A percentile compares a stretch with the other conserved stretches of the same genome.
phyloP scores from a whole-genome alignment of 805 yeast genomes.

The Starmera dryadoides region DNA sequence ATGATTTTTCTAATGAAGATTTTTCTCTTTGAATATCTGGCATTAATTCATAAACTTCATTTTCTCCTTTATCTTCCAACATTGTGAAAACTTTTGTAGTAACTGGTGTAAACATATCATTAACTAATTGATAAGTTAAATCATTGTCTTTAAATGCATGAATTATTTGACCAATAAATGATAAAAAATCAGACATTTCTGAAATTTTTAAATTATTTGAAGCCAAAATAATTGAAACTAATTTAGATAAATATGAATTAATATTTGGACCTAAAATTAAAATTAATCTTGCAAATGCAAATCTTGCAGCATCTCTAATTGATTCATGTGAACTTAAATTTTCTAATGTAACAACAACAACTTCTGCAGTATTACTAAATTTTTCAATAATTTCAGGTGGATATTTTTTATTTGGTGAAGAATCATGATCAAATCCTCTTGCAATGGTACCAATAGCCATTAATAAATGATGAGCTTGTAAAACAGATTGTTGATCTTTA shows the following conservation, averaged over 20 bases:
- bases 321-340: conserved; percentile 56
- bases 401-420: conserved; percentile 23
- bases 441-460: conserved; percentile 88
- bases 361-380: conserved; percentile 69
- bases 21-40: conserved; percentile 65
- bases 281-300: conserved; percentile 80
- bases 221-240: conserved; percentile 58
- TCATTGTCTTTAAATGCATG: conserved; percentile 68
- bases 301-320: conserved; percentile 80
- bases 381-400: conserved; percentile 34
- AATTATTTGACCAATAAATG: conserved; percentile 82
- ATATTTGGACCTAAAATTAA: conserved; percentile 56
- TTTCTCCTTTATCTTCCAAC: conserved; percentile 36
- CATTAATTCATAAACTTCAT: conserved; percentile 25
- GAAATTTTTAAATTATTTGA: conserved; percentile 48
- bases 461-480: conserved; percentile 80
- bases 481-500: conserved; percentile 36
- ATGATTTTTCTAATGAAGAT: conserved; percentile 58
- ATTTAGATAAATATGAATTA: conserved; percentile 53
- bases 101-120: conserved; percentile 70
- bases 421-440: conserved; percentile 58
- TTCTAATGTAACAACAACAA: conserved; percentile 76
- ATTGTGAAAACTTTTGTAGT: conserved; percentile 52
- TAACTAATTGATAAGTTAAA: conserved; percentile 63
- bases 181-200: conserved; percentile 74